Evolutionary conservation across 1,284 basidiomycete species (phyloP), one percentile per base, ranked within the genome.

Genomic region (Cyathus pygmaeus): DNA sequence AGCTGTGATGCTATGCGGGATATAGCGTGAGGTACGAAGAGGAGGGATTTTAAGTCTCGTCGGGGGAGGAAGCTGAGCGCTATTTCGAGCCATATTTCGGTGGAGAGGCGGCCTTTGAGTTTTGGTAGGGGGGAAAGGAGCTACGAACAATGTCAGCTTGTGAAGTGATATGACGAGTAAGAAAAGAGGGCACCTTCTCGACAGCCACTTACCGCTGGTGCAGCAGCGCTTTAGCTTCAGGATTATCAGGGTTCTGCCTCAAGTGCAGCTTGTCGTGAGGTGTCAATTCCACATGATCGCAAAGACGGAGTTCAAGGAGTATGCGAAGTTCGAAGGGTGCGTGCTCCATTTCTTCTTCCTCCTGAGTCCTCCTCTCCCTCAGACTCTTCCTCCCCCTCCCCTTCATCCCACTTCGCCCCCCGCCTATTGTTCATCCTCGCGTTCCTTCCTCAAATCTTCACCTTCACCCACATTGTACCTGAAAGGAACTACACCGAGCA

Each of bases 71-170:
- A 89, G n/a, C n/a, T n/a, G 17, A 81, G 75, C 0, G 87, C 89
- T 46, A 92, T 87, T 69, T 91, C 87, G 39, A 87, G 81, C 90
- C 90, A 92, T 59, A 92, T 85, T 74, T 92, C 90, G 15, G 81
- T 81, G 3, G 89, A 91, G 67, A 92, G 87, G n/a, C 76, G 75
- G 36, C 77, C 75, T 33, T 70, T 81, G 67, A 74, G 76, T 30
- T 66, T 61, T 27, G 72, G 77, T 10, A 73, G 60, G 9, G 79
- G 79, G 4, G 78, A 62, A 21, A 77, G 71, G 33, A 76, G 67
- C 67, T 79, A 66, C 4, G 68, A 59, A 65, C 73, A 62, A 65
- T 73, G 60, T 60, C 65, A 56, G 31, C 33, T 47, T 19, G n/a
- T n/a, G n/a, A n/a, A n/a, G n/a, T n/a, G n/a, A 42, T 39, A 42